Evolutionary conservation across 2,329 filamentous ascomycete species (phyloP).

Genomic region (Colletotrichum orchidophilum): DNA sequence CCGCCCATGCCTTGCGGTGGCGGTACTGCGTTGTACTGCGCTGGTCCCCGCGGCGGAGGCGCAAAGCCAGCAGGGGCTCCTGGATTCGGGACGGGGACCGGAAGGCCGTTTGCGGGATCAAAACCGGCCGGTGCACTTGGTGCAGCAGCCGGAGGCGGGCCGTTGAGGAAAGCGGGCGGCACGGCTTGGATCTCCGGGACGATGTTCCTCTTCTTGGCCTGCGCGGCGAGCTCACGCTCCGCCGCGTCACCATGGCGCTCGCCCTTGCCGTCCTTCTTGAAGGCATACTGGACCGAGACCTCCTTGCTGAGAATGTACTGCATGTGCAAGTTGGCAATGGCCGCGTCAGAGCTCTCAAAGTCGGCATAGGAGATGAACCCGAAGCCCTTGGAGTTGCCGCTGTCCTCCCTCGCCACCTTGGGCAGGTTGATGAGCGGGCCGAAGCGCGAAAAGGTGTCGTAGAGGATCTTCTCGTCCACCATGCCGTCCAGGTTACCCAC

Average conservation of each 20-base stretch:
- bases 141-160: slow-evolving; percentile 37
- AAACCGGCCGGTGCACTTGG: slow-evolving; percentile 43
- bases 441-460: slow-evolving; percentile 93
- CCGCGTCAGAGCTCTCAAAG: slow-evolving; percentile 93
- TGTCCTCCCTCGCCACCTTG: slow-evolving; percentile 92
- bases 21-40: slow-evolving; percentile 43
- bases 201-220: slow-evolving; percentile 95
- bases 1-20: slow-evolving; percentile 25
- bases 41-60: slow-evolving; percentile 45
- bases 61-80: slow-evolving; percentile 48
- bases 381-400: slow-evolving; percentile 90
- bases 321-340: slow-evolving; percentile 91
- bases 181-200: slow-evolving; percentile 81
- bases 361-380: slow-evolving; percentile 93
- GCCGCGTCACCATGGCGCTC: slow-evolving; percentile 95
- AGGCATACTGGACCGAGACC: slow-evolving; percentile 95
- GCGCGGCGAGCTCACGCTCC: slow-evolving; percentile 88
- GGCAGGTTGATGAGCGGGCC: slow-evolving; percentile 85
- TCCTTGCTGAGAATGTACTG: slow-evolving; percentile 98
- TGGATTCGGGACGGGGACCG: slow-evolving; percentile 29
- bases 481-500: slow-evolving; percentile 94
- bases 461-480: slow-evolving; percentile 95
- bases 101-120: slow-evolving; percentile 44
- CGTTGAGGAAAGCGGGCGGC: slow-evolving; percentile 74
- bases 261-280: slow-evolving; percentile 99